These are phyloP conservation scores for Thalassiosira oceanica DNA, from an alignment of 352 stramenopile genomes.

Conservation along the genomic window DNA sequence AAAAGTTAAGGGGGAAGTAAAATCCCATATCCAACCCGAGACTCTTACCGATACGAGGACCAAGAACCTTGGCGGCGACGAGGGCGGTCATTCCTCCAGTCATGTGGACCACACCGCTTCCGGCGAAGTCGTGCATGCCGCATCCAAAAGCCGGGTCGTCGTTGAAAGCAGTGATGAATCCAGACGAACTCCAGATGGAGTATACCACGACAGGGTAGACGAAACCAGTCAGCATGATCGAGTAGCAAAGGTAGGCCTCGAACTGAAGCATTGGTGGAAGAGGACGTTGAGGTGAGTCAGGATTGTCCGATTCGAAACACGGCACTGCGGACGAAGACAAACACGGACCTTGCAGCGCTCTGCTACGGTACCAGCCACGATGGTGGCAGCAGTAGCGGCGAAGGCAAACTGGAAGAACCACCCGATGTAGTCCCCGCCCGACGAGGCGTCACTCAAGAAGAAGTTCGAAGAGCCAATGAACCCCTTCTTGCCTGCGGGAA, in stretches of 20 bases:
- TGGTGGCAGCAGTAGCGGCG: slow-evolving; percentile 52
- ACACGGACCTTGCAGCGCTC: slow-evolving; percentile 65
- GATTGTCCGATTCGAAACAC: slow-evolving; percentile 11
- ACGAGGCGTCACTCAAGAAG: slow-evolving; percentile 43
- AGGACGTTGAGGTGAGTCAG: background rate
- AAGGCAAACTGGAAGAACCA: slow-evolving; percentile 77
- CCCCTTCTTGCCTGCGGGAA: no score
- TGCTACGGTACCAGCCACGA: slow-evolving; percentile 72
- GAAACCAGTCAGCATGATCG: slow-evolving; percentile 72
- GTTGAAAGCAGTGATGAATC: slow-evolving; percentile 43
- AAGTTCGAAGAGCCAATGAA: slow-evolving; percentile 66
- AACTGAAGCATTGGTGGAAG: no score
- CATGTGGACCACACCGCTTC: slow-evolving; percentile 82
- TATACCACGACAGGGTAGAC: slow-evolving; percentile 83
- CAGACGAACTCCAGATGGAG: slow-evolving; percentile 62
- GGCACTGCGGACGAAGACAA: slow-evolving; percentile 20
- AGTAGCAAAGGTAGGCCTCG: slow-evolving; percentile 75
- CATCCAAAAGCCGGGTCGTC: slow-evolving; percentile 47
- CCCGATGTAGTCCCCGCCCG: slow-evolving; percentile 37
- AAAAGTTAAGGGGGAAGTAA: no score
- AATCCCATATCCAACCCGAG: no score
- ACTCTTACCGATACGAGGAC: slow-evolving; percentile 71
- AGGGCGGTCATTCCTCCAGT: slow-evolving; percentile 78
- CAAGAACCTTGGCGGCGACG: slow-evolving; percentile 66
- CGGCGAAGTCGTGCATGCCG: slow-evolving; percentile 82